Base-by-base conservation (phyloP, 2,329 filamentous ascomycete species). In the Sporothrix schenckii region DNA sequence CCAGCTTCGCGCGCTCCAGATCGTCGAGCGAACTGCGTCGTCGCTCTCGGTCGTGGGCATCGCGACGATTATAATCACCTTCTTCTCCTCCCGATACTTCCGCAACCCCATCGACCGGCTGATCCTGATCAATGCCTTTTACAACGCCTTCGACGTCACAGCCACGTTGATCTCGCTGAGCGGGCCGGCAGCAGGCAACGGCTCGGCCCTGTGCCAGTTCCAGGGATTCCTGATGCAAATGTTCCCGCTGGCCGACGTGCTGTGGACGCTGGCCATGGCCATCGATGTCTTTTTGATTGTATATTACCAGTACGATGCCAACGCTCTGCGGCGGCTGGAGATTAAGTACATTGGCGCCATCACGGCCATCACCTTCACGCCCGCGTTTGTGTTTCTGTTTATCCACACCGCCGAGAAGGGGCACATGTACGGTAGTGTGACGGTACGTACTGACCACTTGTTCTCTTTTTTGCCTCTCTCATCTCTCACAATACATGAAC, bases 201-300 rank as follows among this genome's bases (percentile, higher is more conserved):
- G 68, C 10, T 79, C 79, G 2, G 74, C 77, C 0, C 53, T 80
- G 41, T 80, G 79, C 69, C 77, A 79, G 70, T 80, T 80, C 54
- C 79, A 80, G 72, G 79, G 76, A 4, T 80, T 80, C 70, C 75
- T 77, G 5, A 77, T 79, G 63, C 79, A 80, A 66, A 80, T 80
- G 79, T 80, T 80, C 27, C 79, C 79, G 0, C 70, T 80, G 14
- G 78, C 79, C 4, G 79, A 80, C 70, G 79, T 80, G 1, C 71
- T 79, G 1, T 80, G 79, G 78, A 80, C 79, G 7, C 75, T 80
- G 1, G 78, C 76, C 21, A 80, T 80, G 79, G 78, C 79, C 7
- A 65, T 77, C 39, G 77, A 80, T 52, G 79, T 80, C 27, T 79
- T 77, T 50, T 72, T 80, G 19, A 78, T 80, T 34, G 79, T 80